Percentiles rank a stretch among this genome's conserved stretches.
Conservation (phyloP, 2,329 filamentous ascomycete genomes). For the Aspergillus tubingensis region DNA sequence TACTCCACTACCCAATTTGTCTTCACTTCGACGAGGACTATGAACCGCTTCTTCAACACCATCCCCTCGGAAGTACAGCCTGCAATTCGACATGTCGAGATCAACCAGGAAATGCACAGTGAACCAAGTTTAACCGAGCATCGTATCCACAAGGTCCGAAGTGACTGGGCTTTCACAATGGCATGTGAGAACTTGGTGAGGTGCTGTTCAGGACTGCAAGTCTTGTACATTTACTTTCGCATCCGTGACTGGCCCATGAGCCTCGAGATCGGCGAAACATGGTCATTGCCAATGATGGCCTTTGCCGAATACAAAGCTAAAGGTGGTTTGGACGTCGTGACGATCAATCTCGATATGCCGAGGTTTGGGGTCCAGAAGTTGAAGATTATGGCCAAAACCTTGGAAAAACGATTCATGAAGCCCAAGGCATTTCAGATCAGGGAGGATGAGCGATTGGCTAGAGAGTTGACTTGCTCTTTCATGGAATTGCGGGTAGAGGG, state of each 20-base stretch:
- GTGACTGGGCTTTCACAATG: slow-evolving; percentile 23
- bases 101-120: slow-evolving; percentile 28
- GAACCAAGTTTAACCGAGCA: slow-evolving; percentile 21
- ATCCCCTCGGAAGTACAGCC: slow-evolving; percentile 60
- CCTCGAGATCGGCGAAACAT: slow-evolving; percentile 22
- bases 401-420: slow-evolving; percentile 25
- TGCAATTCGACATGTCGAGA: slow-evolving; percentile 46
- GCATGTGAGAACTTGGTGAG: slow-evolving; percentile 20
- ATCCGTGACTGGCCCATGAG: slow-evolving; percentile 25
- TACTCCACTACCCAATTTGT: slow-evolving; percentile 47
- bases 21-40: slow-evolving; percentile 20
- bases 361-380: slow-evolving; percentile 17
- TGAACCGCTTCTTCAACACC: slow-evolving; percentile 32
- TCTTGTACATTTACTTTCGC: slow-evolving; percentile 20
- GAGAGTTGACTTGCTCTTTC: slow-evolving; percentile 13
- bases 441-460: slow-evolving; percentile 22
- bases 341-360: slow-evolving; percentile 17
- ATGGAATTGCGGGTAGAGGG: slow-evolving; percentile 4
- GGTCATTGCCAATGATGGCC: slow-evolving; percentile 24
- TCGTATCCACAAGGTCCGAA: slow-evolving; percentile 21
- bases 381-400: slow-evolving; percentile 11
- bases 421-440: slow-evolving; percentile 16
- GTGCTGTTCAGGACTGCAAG: slow-evolving; percentile 14
- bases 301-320: slow-evolving; percentile 13
- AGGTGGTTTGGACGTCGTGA: slow-evolving; percentile 17